Evolutionary conservation across 176 grass and related monocot species (phyloP).

Genomic region (Musa beccarii): DNA sequence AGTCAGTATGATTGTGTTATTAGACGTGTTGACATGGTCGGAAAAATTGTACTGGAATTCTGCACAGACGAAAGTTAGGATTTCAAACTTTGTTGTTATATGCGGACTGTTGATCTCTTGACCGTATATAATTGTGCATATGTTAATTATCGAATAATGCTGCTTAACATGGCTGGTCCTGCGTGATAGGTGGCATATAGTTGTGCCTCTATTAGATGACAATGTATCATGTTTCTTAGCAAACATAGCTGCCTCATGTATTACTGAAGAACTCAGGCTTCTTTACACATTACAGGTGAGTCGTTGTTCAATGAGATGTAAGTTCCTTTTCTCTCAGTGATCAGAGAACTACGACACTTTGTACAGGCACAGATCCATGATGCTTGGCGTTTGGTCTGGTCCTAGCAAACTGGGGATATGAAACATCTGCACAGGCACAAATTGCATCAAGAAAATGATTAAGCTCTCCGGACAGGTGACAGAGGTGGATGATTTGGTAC

Average conservation of each 20-base stretch:
- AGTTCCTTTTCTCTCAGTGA: neutral
- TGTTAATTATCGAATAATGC: too few species aligned
- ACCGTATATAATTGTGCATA: too few species aligned
- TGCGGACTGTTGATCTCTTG: too few species aligned
- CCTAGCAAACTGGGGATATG: too few species aligned
- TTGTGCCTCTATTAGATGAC: too few species aligned
- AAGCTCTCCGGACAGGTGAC: slow-evolving; percentile 37
- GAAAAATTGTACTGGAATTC: neutral
- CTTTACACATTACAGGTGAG: neutral
- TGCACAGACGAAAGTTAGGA: too few species aligned
- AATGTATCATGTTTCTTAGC: neutral
- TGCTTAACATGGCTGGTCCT: too few species aligned
- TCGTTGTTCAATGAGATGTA: neutral
- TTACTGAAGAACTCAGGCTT: neutral
- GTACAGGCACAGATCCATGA: neutral
- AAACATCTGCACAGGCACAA: neutral
- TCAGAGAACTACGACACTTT: neutral
- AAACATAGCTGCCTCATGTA: neutral
- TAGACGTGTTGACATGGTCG: neutral
- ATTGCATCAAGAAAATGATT: slow-evolving; percentile 4
- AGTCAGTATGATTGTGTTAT: neutral
- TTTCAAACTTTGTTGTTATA: too few species aligned
- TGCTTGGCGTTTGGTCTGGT: neutral
- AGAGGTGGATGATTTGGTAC: slow-evolving; percentile 30
- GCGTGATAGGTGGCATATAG: too few species aligned